Percentiles rank a stretch among this genome's conserved stretches.
These are phyloP conservation scores for Chrysoporthe cubensis DNA, from an alignment of 2,329 filamentous ascomycete genomes.

Conservation along the genomic window DNA sequence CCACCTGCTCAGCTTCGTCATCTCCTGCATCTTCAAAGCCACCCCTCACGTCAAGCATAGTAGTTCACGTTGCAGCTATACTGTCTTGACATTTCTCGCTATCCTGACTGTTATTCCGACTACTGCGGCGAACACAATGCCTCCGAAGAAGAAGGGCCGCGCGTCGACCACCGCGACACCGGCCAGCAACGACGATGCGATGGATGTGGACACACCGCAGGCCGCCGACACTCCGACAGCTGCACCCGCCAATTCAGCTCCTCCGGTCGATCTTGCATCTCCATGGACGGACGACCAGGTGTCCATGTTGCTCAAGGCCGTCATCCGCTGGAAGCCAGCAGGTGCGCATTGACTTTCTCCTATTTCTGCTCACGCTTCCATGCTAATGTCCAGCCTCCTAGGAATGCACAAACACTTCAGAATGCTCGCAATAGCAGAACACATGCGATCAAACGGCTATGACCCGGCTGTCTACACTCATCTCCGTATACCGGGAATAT, in stretches of 20 bases:
- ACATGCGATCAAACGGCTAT: constrained; percentile 79
- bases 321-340: constrained; percentile 96
- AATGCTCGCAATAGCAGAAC: constrained; percentile 83
- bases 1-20: not conserved
- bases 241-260: constrained; percentile 46
- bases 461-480: constrained; percentile 72
- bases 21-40: not conserved
- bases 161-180: constrained; percentile 50
- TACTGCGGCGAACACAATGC: constrained; percentile 45
- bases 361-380: not conserved
- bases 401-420: constrained; percentile 94
- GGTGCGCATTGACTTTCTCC: constrained; percentile 51
- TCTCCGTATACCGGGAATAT: constrained; percentile 88
- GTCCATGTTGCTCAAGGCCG: constrained; percentile 86
- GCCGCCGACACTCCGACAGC: constrained; percentile 54
- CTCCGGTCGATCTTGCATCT: constrained; percentile 57
- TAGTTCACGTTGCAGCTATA: not conserved
- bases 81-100: not conserved
- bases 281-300: constrained; percentile 97
- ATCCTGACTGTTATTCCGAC: not conserved
- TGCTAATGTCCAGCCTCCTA: constrained; percentile 39
- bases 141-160: constrained; percentile 69
- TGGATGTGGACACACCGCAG: constrained; percentile 62
- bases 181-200: constrained; percentile 60
- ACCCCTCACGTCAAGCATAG: not conserved